Evolutionary conservation across 345 rosid genomes (phyloP).

Genomic region (Viola odorata): DNA sequence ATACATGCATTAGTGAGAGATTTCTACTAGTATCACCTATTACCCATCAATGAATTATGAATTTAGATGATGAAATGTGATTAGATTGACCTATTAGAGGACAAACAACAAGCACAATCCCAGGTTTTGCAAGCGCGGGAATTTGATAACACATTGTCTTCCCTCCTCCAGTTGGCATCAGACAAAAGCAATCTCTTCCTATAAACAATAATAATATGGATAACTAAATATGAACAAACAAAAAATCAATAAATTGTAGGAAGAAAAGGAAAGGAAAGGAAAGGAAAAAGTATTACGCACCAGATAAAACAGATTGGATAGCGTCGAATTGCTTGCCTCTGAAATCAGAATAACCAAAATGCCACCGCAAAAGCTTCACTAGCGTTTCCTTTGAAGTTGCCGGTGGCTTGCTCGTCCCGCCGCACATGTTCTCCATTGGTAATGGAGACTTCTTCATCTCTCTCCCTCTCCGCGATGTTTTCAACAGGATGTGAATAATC

Average conservation of each 20-base stretch:
- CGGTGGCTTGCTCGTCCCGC: slow-evolving; percentile 30
- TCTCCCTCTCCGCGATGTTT: too few species aligned
- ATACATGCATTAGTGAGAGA: slow-evolving; percentile 1
- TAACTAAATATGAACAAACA: neutral
- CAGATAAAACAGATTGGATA: slow-evolving; percentile 77
- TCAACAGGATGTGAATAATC: too few species aligned
- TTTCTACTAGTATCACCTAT: slow-evolving; percentile 1
- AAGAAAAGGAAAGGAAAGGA: too few species aligned
- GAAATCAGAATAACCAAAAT: slow-evolving; percentile 78
- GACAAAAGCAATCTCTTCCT: slow-evolving; percentile 91
- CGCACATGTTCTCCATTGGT: slow-evolving; percentile 45
- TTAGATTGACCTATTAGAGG: slow-evolving; percentile 85
- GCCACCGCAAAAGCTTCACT: slow-evolving; percentile 90
- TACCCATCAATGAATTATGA: neutral
- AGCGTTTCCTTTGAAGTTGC: slow-evolving; percentile 50
- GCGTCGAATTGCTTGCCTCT: slow-evolving; percentile 89
- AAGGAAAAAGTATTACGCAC: slow-evolving; percentile 15
- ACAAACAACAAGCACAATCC: slow-evolving; percentile 89
- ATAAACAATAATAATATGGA: neutral
- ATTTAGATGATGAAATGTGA: too few species aligned
- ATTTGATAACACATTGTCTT: slow-evolving; percentile 96
- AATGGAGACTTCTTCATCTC: slow-evolving; percentile 76
- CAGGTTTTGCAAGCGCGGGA: slow-evolving; percentile 79
- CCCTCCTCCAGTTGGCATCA: slow-evolving; percentile 99
- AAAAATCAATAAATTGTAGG: neutral